Evolutionary conservation across 2,329 filamentous ascomycete genomes (phyloP).

Genomic region (Fusarium sp.): DNA sequence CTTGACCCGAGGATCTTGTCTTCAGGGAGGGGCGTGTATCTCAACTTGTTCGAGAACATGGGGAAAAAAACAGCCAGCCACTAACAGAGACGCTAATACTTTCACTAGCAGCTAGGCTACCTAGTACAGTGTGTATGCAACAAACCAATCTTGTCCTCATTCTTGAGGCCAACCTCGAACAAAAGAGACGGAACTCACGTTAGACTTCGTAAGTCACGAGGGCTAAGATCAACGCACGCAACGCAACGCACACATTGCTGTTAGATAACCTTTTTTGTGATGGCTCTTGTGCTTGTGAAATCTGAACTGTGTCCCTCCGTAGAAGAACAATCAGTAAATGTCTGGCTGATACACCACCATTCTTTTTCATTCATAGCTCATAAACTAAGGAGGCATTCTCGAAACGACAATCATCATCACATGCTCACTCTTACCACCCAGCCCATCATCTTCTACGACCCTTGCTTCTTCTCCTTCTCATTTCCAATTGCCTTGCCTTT

Average conservation of each 20-base stretch:
- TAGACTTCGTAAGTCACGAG: slow-evolving; percentile 30
- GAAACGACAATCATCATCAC: slow-evolving; percentile 26
- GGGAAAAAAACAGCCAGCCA: background rate
- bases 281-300: background rate
- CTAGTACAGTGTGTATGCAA: slow-evolving; percentile 28
- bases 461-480: slow-evolving; percentile 12
- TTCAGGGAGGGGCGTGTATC: slow-evolving; percentile 10
- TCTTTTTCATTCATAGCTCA: background rate
- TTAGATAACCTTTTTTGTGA: slow-evolving; percentile 11
- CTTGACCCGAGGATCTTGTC: slow-evolving; percentile 26
- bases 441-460: background rate
- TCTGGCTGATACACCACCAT: slow-evolving; percentile 34
- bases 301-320: slow-evolving; percentile 17
- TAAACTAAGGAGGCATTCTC: background rate
- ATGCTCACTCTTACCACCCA: slow-evolving; percentile 18
- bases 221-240: slow-evolving; percentile 28
- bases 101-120: background rate
- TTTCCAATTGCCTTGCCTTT: slow-evolving; percentile 11
- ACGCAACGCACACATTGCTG: slow-evolving; percentile 19
- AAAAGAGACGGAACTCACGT: background rate
- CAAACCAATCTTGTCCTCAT: slow-evolving; percentile 23
- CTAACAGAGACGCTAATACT: background rate
- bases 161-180: slow-evolving; percentile 33
- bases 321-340: slow-evolving; percentile 1
- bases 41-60: slow-evolving; percentile 24